phyloP scores from a whole-genome alignment of 2,329 filamentous ascomycete genomes.

The Emmonsia crescens region DNA sequence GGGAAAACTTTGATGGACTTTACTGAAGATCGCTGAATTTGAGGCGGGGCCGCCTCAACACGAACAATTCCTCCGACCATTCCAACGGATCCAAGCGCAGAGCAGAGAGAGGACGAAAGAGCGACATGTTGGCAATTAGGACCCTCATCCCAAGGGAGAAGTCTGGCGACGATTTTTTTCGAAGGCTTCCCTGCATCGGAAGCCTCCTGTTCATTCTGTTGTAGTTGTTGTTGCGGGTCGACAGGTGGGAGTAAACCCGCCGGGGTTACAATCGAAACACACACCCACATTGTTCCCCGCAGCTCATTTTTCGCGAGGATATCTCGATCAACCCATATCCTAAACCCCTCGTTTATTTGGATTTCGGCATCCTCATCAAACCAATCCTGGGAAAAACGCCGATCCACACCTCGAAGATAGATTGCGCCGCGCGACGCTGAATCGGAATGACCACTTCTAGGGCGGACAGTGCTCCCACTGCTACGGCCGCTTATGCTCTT shows the following conservation, averaged over 20 bases:
- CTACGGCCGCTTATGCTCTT: conserved; percentile 63
- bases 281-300: conserved; percentile 64
- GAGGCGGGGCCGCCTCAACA: conserved; percentile 68
- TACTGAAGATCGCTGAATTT: conserved; percentile 55
- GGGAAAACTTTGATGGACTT: conserved; percentile 69
- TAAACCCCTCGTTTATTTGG: conserved; percentile 49
- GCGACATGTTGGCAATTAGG: conserved; percentile 71
- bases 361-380: conserved; percentile 58
- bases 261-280: conserved; percentile 78
- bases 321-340: conserved; percentile 77
- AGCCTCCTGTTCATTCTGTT: conserved; percentile 53
- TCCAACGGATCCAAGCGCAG: conserved; percentile 57
- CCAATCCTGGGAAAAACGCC: conserved; percentile 58
- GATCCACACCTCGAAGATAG: conserved; percentile 72
- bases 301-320: conserved; percentile 60
- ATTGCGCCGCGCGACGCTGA: conserved; percentile 44
- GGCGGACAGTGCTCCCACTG: conserved; percentile 57
- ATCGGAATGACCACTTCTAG: conserved; percentile 50
- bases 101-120: conserved; percentile 66
- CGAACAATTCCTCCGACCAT: conserved; percentile 81
- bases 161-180: conserved; percentile 61
- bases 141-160: conserved; percentile 74
- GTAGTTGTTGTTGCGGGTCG: conserved; percentile 56
- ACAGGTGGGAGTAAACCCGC: conserved; percentile 60
- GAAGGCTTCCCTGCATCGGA: conserved; percentile 48